Conservation (phyloP, 1,284 basidiomycete species). For the Leccinum griseonigrum region DNA sequence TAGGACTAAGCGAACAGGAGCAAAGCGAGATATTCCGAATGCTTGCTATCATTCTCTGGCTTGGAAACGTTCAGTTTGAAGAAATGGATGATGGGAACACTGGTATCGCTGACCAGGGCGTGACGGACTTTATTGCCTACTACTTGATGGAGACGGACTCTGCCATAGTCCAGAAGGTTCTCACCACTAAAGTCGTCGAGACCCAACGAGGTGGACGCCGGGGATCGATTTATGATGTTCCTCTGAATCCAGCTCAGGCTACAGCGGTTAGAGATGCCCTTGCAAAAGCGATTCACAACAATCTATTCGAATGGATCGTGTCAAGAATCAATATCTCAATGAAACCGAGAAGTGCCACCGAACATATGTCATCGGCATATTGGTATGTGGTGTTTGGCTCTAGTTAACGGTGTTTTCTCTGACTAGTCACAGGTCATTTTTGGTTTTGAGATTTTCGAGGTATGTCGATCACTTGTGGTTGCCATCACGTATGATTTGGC, state of each 20-base stretch:
- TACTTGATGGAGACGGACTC: constrained; percentile 89
- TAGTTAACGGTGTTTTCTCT: neutral
- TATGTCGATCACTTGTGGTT: constrained; percentile 24
- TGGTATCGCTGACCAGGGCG: constrained; percentile 75
- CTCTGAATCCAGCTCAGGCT: constrained; percentile 93
- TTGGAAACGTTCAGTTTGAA: constrained; percentile 91
- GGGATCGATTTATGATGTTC: constrained; percentile 96
- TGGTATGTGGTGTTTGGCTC: constrained; percentile 46
- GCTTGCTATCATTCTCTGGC: constrained; percentile 92
- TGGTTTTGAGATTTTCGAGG: constrained; percentile 97
- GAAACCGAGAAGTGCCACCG: constrained; percentile 74
- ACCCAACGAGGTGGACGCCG: constrained; percentile 89
- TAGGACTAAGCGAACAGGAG: constrained; percentile 83
- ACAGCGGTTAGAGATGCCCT: constrained; percentile 88
- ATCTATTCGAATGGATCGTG: constrained; percentile 99
- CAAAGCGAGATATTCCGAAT: constrained; percentile 94
- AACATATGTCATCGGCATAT: constrained; percentile 90
- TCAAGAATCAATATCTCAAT: constrained; percentile 95
- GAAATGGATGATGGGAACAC: constrained; percentile 93
- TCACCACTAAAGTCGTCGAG: constrained; percentile 89
- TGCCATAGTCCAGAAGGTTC: constrained; percentile 78
- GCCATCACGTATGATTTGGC: neutral
- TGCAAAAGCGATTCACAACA: constrained; percentile 97
- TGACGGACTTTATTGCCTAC: constrained; percentile 94
- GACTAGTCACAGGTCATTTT: constrained; percentile 77